These are phyloP conservation scores for Cytospora chrysosperma DNA, from an alignment of 2,329 filamentous ascomycete species.

Conservation along the genomic window DNA sequence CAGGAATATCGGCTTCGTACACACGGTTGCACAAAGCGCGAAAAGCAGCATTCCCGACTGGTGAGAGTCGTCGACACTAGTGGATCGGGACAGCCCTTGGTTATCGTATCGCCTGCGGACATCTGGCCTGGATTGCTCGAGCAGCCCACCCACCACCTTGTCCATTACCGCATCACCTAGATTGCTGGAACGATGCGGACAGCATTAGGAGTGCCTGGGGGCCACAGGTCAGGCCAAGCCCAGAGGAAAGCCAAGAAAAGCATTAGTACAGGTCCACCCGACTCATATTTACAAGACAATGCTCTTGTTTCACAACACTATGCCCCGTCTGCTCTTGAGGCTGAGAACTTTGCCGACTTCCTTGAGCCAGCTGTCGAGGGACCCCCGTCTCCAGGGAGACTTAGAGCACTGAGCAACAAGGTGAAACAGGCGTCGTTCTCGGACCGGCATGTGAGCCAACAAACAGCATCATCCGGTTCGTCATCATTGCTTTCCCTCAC, in stretches of 20 bases:
- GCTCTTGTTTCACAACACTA: slow-evolving; percentile 14
- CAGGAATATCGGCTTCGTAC: slow-evolving; percentile 15
- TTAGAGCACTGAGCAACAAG: slow-evolving; percentile 58
- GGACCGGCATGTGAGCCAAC: slow-evolving; percentile 47
- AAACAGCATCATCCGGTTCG: slow-evolving; percentile 54
- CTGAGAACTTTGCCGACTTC: slow-evolving; percentile 40
- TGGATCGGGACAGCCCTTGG: slow-evolving; percentile 20
- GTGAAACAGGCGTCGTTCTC: slow-evolving; percentile 53
- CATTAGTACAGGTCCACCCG: slow-evolving; percentile 18
- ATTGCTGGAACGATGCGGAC: slow-evolving; percentile 21
- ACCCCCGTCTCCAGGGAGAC: slow-evolving; percentile 59
- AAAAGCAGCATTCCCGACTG: slow-evolving; percentile 21
- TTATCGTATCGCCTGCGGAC: slow-evolving; percentile 12
- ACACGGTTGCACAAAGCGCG: slow-evolving; percentile 19
- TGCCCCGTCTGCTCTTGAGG: slow-evolving; percentile 22
- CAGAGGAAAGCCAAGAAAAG: slow-evolving; percentile 23
- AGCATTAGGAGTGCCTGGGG: slow-evolving; percentile 16
- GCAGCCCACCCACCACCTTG: slow-evolving; percentile 15
- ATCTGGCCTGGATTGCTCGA: slow-evolving; percentile 17
- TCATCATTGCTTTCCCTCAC: slow-evolving; percentile 51
- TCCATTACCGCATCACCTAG: slow-evolving; percentile 8
- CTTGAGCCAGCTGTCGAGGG: slow-evolving; percentile 60
- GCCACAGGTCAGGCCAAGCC: slow-evolving; percentile 13
- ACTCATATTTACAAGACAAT: slow-evolving; percentile 15
- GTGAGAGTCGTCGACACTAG: slow-evolving; percentile 22